phyloP scores from a whole-genome alignment of 2,329 filamentous ascomycete genomes.

The Beauveria rudraprayagi region DNA sequence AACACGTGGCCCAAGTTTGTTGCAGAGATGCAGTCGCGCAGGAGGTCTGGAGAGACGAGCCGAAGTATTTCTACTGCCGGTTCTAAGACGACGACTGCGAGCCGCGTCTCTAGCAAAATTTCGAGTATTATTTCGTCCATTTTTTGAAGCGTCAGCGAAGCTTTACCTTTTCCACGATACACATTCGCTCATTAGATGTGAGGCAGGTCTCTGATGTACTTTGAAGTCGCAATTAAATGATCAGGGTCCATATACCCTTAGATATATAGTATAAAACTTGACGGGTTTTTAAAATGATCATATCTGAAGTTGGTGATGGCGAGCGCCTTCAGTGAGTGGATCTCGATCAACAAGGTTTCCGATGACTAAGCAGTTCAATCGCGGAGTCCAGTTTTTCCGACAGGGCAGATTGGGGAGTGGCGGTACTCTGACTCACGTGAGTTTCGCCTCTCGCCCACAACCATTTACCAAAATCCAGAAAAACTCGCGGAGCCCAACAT shows the following conservation, averaged over 20 bases:
- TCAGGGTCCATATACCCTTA: no score
- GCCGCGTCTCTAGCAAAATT: slow-evolving; percentile 7
- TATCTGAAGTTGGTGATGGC: background rate
- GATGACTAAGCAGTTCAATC: background rate
- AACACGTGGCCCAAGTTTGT: slow-evolving; percentile 25
- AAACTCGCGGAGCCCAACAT: slow-evolving; percentile 24
- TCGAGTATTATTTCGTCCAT: slow-evolving; percentile 1
- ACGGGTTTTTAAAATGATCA: background rate
- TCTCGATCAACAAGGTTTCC: background rate
- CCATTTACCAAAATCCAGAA: slow-evolving; percentile 30
- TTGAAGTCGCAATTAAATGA: background rate
- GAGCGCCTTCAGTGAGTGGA: background rate
- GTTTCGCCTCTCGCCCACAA: slow-evolving; percentile 27
- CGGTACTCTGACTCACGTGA: slow-evolving; percentile 28
- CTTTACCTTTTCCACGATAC: background rate
- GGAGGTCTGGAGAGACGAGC: slow-evolving; percentile 7
- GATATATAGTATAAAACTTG: no score
- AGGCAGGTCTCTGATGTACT: background rate
- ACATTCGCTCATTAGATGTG: background rate
- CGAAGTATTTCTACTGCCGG: slow-evolving; percentile 5
- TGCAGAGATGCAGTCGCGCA: slow-evolving; percentile 10
- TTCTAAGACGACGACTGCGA: slow-evolving; percentile 7
- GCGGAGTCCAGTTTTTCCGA: slow-evolving; percentile 7
- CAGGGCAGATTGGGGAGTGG: slow-evolving; percentile 7
- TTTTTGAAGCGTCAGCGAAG: background rate